Evolutionary conservation across 352 stramenopile genomes (phyloP).

Genomic region (Phytophthora crassamura): DNA sequence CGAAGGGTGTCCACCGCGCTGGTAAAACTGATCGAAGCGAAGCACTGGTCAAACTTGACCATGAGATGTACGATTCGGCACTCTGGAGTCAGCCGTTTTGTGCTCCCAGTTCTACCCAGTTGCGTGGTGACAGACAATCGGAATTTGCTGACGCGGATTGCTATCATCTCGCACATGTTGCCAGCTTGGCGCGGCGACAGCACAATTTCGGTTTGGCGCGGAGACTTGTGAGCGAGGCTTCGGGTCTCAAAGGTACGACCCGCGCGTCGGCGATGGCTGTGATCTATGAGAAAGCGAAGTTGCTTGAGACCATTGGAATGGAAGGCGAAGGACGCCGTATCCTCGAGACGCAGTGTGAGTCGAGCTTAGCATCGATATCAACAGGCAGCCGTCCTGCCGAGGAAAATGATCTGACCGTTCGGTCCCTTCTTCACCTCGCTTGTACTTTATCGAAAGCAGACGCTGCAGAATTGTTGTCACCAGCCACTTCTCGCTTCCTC

Average conservation of each 20-base stretch:
- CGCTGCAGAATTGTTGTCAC: slow-evolving; percentile 19
- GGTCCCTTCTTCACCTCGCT: slow-evolving; percentile 44
- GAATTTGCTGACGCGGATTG: slow-evolving; percentile 17
- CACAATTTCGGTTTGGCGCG: slow-evolving; percentile 53
- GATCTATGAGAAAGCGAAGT: slow-evolving; percentile 46
- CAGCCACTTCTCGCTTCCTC: slow-evolving; percentile 20
- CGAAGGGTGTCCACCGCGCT: not conserved
- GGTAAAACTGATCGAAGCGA: not conserved
- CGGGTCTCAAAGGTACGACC: slow-evolving; percentile 1
- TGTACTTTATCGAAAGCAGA: slow-evolving; percentile 26
- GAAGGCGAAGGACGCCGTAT: slow-evolving; percentile 38
- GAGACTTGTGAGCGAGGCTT: slow-evolving; percentile 42
- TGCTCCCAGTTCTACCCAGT: slow-evolving; percentile 1
- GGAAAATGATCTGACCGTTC: slow-evolving; percentile 13
- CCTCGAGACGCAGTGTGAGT: slow-evolving; percentile 40
- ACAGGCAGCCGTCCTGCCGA: not conserved
- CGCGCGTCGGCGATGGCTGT: slow-evolving; percentile 11
- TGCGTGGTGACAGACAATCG: not conserved
- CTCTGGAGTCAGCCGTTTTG: slow-evolving; percentile 44
- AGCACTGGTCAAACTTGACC: slow-evolving; percentile 29
- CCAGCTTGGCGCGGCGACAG: slow-evolving; percentile 60
- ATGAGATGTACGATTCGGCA: slow-evolving; percentile 40
- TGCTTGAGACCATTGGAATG: slow-evolving; percentile 47
- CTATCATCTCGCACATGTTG: slow-evolving; percentile 40
- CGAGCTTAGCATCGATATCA: slow-evolving; percentile 14